Base-by-base conservation (phyloP, 208 protist genomes). In the Wallacemonas rigidus region DNA sequence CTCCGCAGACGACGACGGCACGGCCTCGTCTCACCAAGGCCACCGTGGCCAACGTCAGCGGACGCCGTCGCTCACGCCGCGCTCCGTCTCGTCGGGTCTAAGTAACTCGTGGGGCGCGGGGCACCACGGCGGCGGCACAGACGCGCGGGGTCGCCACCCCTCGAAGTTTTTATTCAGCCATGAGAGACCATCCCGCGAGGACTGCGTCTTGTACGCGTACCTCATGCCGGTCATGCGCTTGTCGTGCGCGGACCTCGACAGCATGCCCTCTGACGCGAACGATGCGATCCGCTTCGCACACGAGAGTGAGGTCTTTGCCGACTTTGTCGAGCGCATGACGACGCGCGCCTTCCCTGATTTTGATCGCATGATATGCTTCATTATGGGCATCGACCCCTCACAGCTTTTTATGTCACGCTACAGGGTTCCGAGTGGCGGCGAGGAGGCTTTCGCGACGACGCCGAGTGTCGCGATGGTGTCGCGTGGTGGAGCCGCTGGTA, bases 161-260 rank as follows among this genome's bases (percentile, higher is more conserved):
- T 38, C 72, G 17, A 60, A 57, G 26, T 91, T 76, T 74, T 38
- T 88, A 11, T 76, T 91, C 15, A 81, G 82, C 9, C 3, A 50
- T 4, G 54, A 65, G 12, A 83, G 82, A 1, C 78, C 75, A 0
- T 77, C 82, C 40, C 72, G 60, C 55, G 75, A 86, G 53, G 86
- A 91, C 54, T 87, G 82, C 58, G 77, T 70, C n/a, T 62, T 91
- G 51, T 88, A 88, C 63, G 86, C 86, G 5, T 77, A 82, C 48
- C 63, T 91, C 2, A 64, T 86, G 11, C 81, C 78, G 15, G 78
- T 91, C 44, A 41, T 86, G 15, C 65, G 72, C n/a, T 48, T 88
- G 71, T 70, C 63, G n/a, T 70, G 81, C 44, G 53, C 50, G 11
- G 77, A 69, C 43, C 47, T 76, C 15, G 75, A 71, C 9, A 62